Evolutionary conservation across 176 grass and related monocot species (phyloP).

Genomic region (Eremochloa ophiuroides): DNA sequence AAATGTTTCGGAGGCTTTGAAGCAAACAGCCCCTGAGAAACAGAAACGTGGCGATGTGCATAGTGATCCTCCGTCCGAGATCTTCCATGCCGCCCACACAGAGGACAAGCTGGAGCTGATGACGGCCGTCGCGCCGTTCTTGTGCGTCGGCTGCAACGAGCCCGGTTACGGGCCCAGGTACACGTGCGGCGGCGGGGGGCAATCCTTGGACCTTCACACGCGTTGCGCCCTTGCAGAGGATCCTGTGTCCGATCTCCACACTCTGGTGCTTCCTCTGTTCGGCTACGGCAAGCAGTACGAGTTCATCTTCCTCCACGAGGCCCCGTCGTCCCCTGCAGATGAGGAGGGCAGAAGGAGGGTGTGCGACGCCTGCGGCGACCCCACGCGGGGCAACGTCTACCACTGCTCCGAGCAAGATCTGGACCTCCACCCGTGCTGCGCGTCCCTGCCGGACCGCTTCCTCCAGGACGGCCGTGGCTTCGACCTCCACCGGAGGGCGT

Average conservation of each 20-base stretch:
- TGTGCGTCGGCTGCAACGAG: slow-evolving; percentile 14
- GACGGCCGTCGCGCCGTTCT: neutral
- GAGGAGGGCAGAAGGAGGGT: too few species aligned
- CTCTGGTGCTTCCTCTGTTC: too few species aligned
- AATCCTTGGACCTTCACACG: neutral
- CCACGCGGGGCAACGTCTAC: too few species aligned
- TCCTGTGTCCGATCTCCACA: too few species aligned
- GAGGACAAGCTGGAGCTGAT: neutral
- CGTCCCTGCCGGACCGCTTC: neutral
- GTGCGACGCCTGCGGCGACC: too few species aligned
- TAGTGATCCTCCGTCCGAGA: neutral
- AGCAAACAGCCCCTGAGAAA: too few species aligned
- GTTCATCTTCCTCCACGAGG: too few species aligned
- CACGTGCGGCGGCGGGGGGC: neutral
- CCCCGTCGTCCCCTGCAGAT: too few species aligned
- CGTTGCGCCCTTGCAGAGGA: neutral
- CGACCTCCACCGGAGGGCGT: neutral
- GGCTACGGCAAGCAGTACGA: too few species aligned
- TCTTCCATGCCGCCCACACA: neutral
- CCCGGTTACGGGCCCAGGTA: neutral
- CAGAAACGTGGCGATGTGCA: too few species aligned
- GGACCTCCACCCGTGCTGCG: neutral
- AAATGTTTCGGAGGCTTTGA: too few species aligned
- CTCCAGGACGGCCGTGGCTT: neutral
- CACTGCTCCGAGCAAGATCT: neutral